Conservation (phyloP, 805 yeast species). For the Blastobotrys peoriensis region DNA sequence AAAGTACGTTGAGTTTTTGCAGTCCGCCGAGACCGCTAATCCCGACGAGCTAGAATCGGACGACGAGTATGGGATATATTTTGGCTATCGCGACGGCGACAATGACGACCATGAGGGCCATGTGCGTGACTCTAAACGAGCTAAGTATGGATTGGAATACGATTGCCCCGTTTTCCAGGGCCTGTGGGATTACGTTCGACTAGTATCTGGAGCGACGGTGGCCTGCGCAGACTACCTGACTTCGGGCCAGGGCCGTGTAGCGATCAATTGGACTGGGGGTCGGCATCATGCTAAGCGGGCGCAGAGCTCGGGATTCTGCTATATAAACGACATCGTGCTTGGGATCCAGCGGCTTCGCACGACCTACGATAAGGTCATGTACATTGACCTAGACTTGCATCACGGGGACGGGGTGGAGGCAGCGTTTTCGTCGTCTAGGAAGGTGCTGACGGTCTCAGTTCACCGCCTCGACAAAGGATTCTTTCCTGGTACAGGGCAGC, state of each 20-base stretch:
- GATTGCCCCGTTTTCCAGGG: constrained; percentile 63
- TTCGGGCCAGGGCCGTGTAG: constrained; percentile 25
- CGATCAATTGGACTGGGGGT: constrained; percentile 75
- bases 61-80: constrained; percentile 9
- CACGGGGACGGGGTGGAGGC: constrained; percentile 77
- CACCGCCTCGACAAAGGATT: constrained; percentile 64
- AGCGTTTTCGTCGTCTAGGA: constrained; percentile 51
- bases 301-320: constrained; percentile 65
- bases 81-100: constrained; percentile 4
- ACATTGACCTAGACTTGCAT: constrained; percentile 68
- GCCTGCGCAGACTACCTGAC: constrained; percentile 38
- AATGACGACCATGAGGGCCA: constrained; percentile 7
- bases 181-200: constrained; percentile 43
- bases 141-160: constrained; percentile 43
- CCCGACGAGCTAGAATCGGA: constrained; percentile 17
- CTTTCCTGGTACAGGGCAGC: constrained; percentile 64
- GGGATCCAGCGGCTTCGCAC: constrained; percentile 45
- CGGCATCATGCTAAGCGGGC: constrained; percentile 59
- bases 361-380: constrained; percentile 42
- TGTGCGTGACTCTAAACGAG: constrained; percentile 5
- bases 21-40: constrained; percentile 24
- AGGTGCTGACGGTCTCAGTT: constrained; percentile 55
- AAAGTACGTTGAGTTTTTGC: constrained; percentile 37
- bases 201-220: constrained; percentile 54
- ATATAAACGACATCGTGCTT: constrained; percentile 61